Base-by-base conservation (phyloP, 2,329 filamentous ascomycete species). In the Monilinia fructigena region DNA sequence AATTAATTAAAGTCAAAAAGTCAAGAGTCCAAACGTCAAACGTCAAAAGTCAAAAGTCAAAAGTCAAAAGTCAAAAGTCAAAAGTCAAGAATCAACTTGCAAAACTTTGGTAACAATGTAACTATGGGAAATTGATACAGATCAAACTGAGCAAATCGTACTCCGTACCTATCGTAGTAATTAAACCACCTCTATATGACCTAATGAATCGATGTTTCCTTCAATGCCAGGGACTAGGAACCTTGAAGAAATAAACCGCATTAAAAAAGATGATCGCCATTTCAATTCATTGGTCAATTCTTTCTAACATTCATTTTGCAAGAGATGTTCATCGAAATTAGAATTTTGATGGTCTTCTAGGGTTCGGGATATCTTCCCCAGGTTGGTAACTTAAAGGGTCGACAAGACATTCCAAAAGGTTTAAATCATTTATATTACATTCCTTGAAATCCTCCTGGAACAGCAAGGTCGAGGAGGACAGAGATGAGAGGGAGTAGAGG, bases 361-460 rank as follows among this genome's bases (percentile, higher is more conserved):
- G 31, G 31, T 35, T 53, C 50, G 50, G 50, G 23, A 53, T 28
- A 53, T 53, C 50, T 53, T 53, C 50, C 50, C 50, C 50, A 53
- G 50, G 26, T 53, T 28, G 26, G 50, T 35, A 35, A 35, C 38
- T 1, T 40, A 12, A 40, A 40, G 38, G 38, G 38, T 40, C 38
- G 12, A 14, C 38, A 14, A 59, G 56, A 59, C 42, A 59, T 59
- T 59, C 42, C 56, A 4, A 48, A 59, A 35, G 7, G 31, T 26
- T 59, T 40, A 48, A 20, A 16, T 35, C 28, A 48, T 47, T 31
- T 59, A 48, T 59, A n/a, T n/a, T 55, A 55, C 56, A 48, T 59
- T 59, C 56, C 56, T 45, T 26, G 31, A 3, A 23, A 59, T 35
- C 42, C 56, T 59, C 35, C 56, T 59, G 56, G 42, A 59, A 59